These are phyloP conservation scores for Physcomitrium patens DNA, from an alignment of 225 moss, liverwort and hornwort genomes.

Conservation along the genomic window DNA sequence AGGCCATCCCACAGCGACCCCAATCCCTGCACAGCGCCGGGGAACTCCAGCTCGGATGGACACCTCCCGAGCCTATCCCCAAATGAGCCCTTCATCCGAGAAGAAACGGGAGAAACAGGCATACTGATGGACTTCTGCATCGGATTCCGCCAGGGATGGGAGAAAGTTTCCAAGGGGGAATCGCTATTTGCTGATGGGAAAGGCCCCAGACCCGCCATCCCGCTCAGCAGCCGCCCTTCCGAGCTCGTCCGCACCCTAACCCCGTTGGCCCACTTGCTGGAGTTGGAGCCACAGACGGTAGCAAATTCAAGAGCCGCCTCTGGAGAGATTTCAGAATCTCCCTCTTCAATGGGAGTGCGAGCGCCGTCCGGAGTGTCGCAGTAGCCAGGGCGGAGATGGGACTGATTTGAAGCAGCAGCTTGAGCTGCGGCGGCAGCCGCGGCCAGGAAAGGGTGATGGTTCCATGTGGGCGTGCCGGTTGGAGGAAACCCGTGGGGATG, in stretches of 20 bases:
- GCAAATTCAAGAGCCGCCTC: conserved; percentile 78
- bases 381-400: conserved; percentile 65
- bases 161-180: conserved; percentile 53
- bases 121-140: conserved; percentile 72
- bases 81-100: conserved; percentile 51
- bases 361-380: conserved; percentile 85
- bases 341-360: conserved; percentile 83
- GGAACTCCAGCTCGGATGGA: conserved; percentile 81
- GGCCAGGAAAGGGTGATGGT: conserved; percentile 79
- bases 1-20: conserved; percentile 57
- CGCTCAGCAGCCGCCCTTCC: conserved; percentile 50
- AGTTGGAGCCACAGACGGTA: conserved; percentile 59
- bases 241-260: conserved; percentile 76
- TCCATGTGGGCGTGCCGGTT: conserved; percentile 67
- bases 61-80: conserved; percentile 56
- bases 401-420: conserved; percentile 52
- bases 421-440: conserved; percentile 68
- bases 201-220: conserved; percentile 59
- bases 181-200: conserved; percentile 68
- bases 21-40: conserved; percentile 43
- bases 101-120: conserved; percentile 67
- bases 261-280: conserved; percentile 92
- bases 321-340: conserved; percentile 60
- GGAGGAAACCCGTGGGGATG: conserved; percentile 39
- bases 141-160: conserved; percentile 75